phyloP scores from a whole-genome alignment of 2,329 filamentous ascomycete genomes.

The Talaromyces funiculosus region DNA sequence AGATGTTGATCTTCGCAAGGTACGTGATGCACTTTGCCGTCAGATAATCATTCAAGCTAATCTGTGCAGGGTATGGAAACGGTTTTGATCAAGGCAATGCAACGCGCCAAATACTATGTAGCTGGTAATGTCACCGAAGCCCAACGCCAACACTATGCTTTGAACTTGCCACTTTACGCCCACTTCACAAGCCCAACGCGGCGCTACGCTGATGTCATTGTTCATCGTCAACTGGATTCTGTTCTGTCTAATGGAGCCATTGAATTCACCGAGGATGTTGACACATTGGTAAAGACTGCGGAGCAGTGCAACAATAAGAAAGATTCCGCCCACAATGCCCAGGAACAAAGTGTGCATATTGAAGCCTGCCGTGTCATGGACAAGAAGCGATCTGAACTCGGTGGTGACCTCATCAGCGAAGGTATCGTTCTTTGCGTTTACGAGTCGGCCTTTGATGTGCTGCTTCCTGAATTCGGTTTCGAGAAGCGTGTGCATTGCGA shows the following conservation, averaged over 20 bases:
- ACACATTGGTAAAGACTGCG: constrained; percentile 82
- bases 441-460: constrained; percentile 95
- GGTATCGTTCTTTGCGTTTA: constrained; percentile 96
- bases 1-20: constrained; percentile 79
- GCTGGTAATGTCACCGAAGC: constrained; percentile 71
- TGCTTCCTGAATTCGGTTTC: constrained; percentile 97
- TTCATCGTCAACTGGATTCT: constrained; percentile 89
- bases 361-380: constrained; percentile 96
- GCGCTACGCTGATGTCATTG: constrained; percentile 89
- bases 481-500: constrained; percentile 99
- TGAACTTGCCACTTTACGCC: constrained; percentile 91
- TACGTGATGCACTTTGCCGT: constrained; percentile 20
- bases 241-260: constrained; percentile 73
- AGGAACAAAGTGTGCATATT: constrained; percentile 98
- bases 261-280: constrained; percentile 84
- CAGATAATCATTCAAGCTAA: background rate
- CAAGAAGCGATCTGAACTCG: constrained; percentile 76
- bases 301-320: constrained; percentile 99
- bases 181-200: constrained; percentile 95
- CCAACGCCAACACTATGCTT: constrained; percentile 78
- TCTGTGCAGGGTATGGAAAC: constrained; percentile 76
- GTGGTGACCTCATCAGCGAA: constrained; percentile 88
- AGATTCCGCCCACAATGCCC: constrained; percentile 92
- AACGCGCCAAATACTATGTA: constrained; percentile 91
- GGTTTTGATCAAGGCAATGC: constrained; percentile 88